phyloP scores from a whole-genome alignment of 371 early-diverging fungal genomes.

The Cokeromyces recurvatus region DNA sequence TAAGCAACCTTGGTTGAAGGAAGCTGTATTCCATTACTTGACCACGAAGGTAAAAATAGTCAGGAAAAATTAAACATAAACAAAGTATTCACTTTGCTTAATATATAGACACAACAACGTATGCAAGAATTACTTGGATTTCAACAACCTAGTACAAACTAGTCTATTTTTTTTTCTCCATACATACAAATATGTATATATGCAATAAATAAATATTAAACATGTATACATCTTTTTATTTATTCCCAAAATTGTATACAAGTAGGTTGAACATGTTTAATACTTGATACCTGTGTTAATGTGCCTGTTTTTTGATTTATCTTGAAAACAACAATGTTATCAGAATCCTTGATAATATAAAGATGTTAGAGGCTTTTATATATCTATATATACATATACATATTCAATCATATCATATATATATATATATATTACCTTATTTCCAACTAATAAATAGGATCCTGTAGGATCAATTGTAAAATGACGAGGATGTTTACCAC shows the following conservation, averaged over 20 bases:
- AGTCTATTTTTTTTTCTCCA: not conserved
- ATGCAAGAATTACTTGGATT: constrained; percentile 45
- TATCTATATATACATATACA: no score
- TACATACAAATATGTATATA: no score
- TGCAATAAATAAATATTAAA: not conserved
- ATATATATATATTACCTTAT: constrained; percentile 35
- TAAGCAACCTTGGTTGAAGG: constrained; percentile 81
- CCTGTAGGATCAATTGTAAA: constrained; percentile 43
- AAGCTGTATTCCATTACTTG: constrained; percentile 87
- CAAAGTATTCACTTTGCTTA: not conserved
- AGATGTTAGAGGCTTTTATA: no score
- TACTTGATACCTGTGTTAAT: constrained; percentile 18
- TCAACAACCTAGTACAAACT: constrained; percentile 17
- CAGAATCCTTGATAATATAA: constrained; percentile 25
- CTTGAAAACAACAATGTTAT: constrained; percentile 35
- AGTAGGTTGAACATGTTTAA: constrained; percentile 31
- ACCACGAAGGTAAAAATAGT: constrained; percentile 53
- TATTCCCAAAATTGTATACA: constrained; percentile 35
- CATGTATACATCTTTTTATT: no score
- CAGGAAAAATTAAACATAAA: not conserved
- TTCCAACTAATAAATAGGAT: constrained; percentile 31
- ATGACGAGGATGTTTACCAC: constrained; percentile 40
- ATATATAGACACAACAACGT: constrained; percentile 39
- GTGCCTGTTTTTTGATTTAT: constrained; percentile 27
- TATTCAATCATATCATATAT: not conserved